Conservation (phyloP, 202 grass and related monocot species). For the Bolboschoenoplectus hybrid region DNA sequence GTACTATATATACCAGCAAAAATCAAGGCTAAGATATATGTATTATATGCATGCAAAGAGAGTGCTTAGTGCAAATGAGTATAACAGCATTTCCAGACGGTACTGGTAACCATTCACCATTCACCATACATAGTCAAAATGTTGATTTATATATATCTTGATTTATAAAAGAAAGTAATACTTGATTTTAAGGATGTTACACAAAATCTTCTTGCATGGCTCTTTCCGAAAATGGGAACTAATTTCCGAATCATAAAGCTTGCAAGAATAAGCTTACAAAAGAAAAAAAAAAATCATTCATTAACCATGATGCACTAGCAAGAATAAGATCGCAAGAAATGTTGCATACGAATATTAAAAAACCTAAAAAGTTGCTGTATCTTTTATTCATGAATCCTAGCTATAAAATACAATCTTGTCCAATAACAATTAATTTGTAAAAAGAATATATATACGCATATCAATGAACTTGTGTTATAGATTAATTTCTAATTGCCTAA, state of each 20-base stretch:
- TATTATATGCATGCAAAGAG: constrained; percentile 15
- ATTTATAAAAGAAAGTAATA: neutral
- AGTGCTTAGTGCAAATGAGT: neutral
- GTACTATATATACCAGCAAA: neutral
- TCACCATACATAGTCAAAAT: neutral
- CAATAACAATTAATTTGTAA: neutral
- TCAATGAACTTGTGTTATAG: neutral
- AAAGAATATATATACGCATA: neutral
- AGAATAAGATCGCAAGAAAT: too few relatives aligned
- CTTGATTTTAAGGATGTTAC: neutral
- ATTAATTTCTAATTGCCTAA: neutral
- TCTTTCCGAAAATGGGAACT: neutral
- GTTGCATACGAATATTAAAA: neutral
- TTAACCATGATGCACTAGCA: neutral
- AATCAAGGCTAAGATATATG: neutral
- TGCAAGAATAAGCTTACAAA: neutral
- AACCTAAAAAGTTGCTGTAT: neutral
- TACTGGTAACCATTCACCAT: neutral
- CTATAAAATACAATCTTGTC: neutral
- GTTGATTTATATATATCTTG: neutral
- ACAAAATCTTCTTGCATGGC: neutral
- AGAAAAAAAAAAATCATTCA: neutral
- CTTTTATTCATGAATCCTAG: neutral
- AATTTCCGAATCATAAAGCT: neutral
- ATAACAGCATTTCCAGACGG: too few relatives aligned